These are phyloP conservation scores for Pachysandra terminalis DNA, from an alignment of 164 flowering plant genomes.

Conservation along the genomic window DNA sequence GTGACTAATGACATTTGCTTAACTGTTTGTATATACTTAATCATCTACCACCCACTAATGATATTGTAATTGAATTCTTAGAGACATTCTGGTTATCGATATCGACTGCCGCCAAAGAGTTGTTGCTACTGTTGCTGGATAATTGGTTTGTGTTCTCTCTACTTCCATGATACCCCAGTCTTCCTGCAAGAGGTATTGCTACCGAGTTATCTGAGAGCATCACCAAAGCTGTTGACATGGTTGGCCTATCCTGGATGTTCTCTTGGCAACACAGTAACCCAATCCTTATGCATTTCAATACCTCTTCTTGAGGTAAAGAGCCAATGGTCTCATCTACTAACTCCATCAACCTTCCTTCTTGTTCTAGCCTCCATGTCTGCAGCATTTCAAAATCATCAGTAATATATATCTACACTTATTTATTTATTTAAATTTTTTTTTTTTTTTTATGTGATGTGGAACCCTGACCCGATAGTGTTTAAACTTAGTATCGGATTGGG, in stretches of 20 bases:
- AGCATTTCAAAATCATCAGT: not conserved
- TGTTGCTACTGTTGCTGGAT: too few relatives aligned
- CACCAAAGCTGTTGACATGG: not conserved
- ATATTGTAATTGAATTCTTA: not conserved
- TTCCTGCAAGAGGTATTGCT: constrained; percentile 7
- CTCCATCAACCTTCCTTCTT: constrained; percentile 7
- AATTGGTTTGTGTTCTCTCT: not conserved
- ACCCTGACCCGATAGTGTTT: too few relatives aligned
- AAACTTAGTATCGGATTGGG: too few relatives aligned
- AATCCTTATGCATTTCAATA: constrained; percentile 3
- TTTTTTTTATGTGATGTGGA: too few relatives aligned
- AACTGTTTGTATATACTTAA: too few relatives aligned
- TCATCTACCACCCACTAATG: constrained; percentile 4
- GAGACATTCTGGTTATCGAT: not conserved
- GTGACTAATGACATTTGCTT: too few relatives aligned
- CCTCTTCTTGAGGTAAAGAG: constrained; percentile 8
- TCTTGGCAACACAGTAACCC: constrained; percentile 9
- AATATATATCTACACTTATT: too few relatives aligned
- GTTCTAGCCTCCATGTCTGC: constrained; percentile 9
- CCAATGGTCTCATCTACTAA: constrained; percentile 12
- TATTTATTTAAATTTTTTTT: too few relatives aligned
- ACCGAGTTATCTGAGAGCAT: constrained; percentile 4
- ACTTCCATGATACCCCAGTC: not conserved
- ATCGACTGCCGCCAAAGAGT: not conserved
- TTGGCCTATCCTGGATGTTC: constrained; percentile 2